Evolutionary conservation across 2,329 filamentous ascomycete species (phyloP), one percentile per base, ranked within the genome.

Genomic region (Ceratocystis destructans): DNA sequence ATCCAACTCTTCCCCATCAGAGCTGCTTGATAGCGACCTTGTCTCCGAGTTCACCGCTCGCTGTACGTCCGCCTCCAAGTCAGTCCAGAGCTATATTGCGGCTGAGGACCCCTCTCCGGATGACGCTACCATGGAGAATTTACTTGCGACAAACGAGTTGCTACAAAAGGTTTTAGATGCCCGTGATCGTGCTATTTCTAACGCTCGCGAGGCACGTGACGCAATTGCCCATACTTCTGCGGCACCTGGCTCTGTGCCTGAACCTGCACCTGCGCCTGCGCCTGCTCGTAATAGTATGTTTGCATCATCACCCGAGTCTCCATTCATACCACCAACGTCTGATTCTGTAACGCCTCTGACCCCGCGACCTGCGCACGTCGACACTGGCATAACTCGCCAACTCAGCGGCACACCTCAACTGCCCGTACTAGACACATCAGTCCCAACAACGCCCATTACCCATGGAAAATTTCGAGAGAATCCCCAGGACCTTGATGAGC

Each of bases 131-230:
- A 90, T 97, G 83, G 86, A 94, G 73, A 92, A 86, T 15, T 79
- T 99, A 69, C 96, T 99, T 72, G 91, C 96, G 75, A 94, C 90
- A 15, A 96, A 96, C 73, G 94, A 97, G 75, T 88, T 93, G 73
- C 80, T 99, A 37, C 89, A 90, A 68, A 84, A 89, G 57, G 87
- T 92, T 0, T 80, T 93, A 50, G 94, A 86, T 69, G 86, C 90
- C 73, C 90, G 96, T 74, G 90, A 96, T 75, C 85, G 91, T 65
- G 87, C 90, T 8, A 78, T 95, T 50, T 76, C 87, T n/a, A 80
- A 80, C 67, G 83, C 84, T 2, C 78, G 81, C 69, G 86, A 86
- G 72, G 77, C 80, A 46, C 74, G 82, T 3, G 80, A 81, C 10
- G 59, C 78, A 5, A 74, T 73, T 66, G 71, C 74, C 15, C 37